Evolutionary conservation across 305 asterid genomes (phyloP).

Genomic region (Solanum hybrid): DNA sequence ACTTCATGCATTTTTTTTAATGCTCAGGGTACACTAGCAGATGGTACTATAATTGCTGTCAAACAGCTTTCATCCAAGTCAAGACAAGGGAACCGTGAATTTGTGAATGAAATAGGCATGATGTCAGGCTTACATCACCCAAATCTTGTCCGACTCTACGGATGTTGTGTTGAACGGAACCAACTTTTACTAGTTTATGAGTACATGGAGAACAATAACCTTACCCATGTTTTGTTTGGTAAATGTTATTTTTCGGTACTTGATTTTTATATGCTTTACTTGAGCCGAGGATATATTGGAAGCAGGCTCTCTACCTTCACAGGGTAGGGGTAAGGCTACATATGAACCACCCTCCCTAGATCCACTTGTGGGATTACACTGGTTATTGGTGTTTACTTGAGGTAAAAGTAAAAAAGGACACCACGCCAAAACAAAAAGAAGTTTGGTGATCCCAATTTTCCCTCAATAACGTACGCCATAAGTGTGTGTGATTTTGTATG

Average conservation of each 20-base stretch:
- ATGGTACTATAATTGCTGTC: constrained; percentile 41
- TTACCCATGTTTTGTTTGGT: constrained; percentile 45
- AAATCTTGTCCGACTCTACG: constrained; percentile 41
- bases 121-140: constrained; percentile 46
- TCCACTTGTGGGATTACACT: not conserved
- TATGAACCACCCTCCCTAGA: not conserved
- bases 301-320: not conserved
- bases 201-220: constrained; percentile 50
- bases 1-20: not conserved
- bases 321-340: not conserved
- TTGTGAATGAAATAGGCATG: constrained; percentile 46
- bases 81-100: constrained; percentile 49
- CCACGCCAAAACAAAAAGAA: not conserved
- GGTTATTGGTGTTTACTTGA: not conserved
- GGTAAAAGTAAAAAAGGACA: not conserved
- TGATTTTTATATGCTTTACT: not conserved
- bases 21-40: constrained; percentile 36
- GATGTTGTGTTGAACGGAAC: constrained; percentile 44
- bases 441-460: not conserved
- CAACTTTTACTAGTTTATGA: constrained; percentile 42
- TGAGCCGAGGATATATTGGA: not conserved
- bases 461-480: not conserved
- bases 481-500: not conserved
- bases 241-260: not conserved
- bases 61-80: constrained; percentile 50